Percentiles rank a stretch among this genome's conserved stretches.
These are phyloP conservation scores for Hanseniaspora jakobsenii DNA, from an alignment of 805 yeast genomes.

Conservation along the genomic window DNA sequence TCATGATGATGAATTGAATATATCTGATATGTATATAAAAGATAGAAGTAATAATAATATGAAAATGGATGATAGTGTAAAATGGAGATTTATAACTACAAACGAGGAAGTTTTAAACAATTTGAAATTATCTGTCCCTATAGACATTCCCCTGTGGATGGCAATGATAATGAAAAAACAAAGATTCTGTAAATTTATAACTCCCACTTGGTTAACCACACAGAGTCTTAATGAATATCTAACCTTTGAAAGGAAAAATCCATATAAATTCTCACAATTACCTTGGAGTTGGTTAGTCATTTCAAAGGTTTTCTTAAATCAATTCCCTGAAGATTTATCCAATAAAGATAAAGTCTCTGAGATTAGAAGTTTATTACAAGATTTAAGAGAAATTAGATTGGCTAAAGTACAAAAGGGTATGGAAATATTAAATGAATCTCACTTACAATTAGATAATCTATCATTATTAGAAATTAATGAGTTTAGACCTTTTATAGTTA, in stretches of 20 bases:
- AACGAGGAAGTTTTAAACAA: constrained; percentile 25
- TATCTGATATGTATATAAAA: background rate
- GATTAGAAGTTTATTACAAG: constrained; percentile 61
- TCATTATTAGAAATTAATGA: constrained; percentile 81
- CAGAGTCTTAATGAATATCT: constrained; percentile 42
- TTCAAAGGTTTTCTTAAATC: constrained; percentile 50
- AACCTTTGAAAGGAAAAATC: constrained; percentile 51
- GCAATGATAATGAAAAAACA: constrained; percentile 76
- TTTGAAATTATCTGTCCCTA: constrained; percentile 50
- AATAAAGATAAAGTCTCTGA: constrained; percentile 51
- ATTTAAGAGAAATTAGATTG: constrained; percentile 69
- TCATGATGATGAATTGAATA: background rate
- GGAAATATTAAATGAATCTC: constrained; percentile 63
- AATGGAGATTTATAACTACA: constrained; percentile 30
- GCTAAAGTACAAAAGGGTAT: constrained; percentile 75
- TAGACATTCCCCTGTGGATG: constrained; percentile 72
- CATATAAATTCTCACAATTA: constrained; percentile 50
- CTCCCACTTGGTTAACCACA: constrained; percentile 72
- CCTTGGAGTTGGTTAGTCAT: constrained; percentile 88
- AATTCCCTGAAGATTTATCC: constrained; percentile 66
- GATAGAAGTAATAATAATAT: too few species aligned
- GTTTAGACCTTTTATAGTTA: constrained; percentile 66
- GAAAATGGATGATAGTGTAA: constrained; percentile 12
- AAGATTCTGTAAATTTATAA: constrained; percentile 69
- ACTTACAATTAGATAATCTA: constrained; percentile 70